phyloP scores from a whole-genome alignment of 768 basidiomycete genomes.

The Plicaturopsis crispa region DNA sequence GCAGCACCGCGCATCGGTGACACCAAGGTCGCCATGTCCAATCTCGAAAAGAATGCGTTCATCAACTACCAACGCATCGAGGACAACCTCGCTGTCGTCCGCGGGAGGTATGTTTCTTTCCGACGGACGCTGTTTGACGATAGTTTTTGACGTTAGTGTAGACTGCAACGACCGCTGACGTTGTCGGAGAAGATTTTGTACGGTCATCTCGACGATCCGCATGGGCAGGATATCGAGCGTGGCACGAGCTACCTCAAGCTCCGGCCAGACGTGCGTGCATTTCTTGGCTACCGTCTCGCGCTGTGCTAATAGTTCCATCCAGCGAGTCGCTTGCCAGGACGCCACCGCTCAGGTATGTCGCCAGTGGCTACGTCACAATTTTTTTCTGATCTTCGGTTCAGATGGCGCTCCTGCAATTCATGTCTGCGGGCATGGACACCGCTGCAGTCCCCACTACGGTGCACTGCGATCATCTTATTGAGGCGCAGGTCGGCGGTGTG shows the following conservation, averaged over 20 bases:
- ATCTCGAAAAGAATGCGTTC: conserved; percentile 73
- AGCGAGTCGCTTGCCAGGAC: conserved; percentile 90
- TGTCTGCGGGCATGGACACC: conserved; percentile 98
- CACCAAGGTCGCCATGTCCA: conserved; percentile 85
- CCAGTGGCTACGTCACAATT: conserved; percentile 11
- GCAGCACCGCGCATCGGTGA: conserved; percentile 76
- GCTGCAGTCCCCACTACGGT: conserved; percentile 98
- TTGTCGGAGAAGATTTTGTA: conserved; percentile 96
- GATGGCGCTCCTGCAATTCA: conserved; percentile 99
- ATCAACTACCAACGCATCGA: conserved; percentile 98
- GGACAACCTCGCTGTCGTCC: conserved; percentile 88
- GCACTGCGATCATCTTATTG: conserved; percentile 98
- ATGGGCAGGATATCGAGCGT: conserved; percentile 83
- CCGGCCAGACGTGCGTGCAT: conserved; percentile 80
- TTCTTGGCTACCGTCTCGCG: background rate
- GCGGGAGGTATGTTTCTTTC: conserved; percentile 50
- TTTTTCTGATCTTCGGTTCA: no score
- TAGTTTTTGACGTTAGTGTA: conserved; percentile 21
- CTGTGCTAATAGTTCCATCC: conserved; percentile 8
- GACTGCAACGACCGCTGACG: conserved; percentile 85
- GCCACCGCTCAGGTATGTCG: conserved; percentile 71
- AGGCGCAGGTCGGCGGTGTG: conserved; percentile 90
- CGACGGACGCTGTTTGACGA: background rate
- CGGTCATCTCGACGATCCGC: conserved; percentile 94
- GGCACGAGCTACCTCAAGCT: conserved; percentile 96